Evolutionary conservation across 306 rosid species (phyloP).

Genomic region (Trifolium repens): DNA sequence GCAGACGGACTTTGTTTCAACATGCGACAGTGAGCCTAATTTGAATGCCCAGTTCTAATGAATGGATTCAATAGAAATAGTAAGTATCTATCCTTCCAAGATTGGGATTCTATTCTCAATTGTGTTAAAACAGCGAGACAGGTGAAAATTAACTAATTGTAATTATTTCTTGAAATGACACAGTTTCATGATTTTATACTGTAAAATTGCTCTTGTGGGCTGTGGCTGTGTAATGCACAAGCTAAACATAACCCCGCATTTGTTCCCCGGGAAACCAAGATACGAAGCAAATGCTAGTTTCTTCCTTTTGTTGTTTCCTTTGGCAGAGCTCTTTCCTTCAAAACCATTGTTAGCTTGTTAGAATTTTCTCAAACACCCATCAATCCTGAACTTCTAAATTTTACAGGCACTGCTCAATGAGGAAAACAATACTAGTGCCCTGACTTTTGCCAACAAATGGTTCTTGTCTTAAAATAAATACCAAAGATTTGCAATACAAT

Average conservation of each 20-base stretch:
- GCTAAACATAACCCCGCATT: not conserved
- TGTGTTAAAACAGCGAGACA: not conserved
- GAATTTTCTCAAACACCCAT: conserved; percentile 5
- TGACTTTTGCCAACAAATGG: not conserved
- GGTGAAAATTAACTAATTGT: not conserved
- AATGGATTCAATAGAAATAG: conserved; percentile 6
- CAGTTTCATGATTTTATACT: conserved; percentile 5
- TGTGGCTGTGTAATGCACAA: not conserved
- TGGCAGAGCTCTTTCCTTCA: conserved; percentile 8
- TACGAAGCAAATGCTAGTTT: not conserved
- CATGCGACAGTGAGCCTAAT: not conserved
- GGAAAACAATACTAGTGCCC: not conserved
- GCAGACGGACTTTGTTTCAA: too few species aligned
- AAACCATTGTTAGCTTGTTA: not conserved
- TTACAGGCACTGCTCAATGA: not conserved
- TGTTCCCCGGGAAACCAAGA: not conserved
- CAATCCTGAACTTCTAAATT: conserved; percentile 3
- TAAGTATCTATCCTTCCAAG: not conserved
- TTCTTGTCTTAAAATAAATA: conserved; percentile 16
- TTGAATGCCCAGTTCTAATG: not conserved
- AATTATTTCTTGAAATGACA: not conserved
- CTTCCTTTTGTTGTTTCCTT: not conserved
- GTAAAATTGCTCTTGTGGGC: not conserved
- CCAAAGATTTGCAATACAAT: not conserved
- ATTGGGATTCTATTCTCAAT: not conserved